These are phyloP conservation scores for Cladophialophora exuberans DNA, from an alignment of 2,329 filamentous ascomycete genomes.

Conservation along the genomic window DNA sequence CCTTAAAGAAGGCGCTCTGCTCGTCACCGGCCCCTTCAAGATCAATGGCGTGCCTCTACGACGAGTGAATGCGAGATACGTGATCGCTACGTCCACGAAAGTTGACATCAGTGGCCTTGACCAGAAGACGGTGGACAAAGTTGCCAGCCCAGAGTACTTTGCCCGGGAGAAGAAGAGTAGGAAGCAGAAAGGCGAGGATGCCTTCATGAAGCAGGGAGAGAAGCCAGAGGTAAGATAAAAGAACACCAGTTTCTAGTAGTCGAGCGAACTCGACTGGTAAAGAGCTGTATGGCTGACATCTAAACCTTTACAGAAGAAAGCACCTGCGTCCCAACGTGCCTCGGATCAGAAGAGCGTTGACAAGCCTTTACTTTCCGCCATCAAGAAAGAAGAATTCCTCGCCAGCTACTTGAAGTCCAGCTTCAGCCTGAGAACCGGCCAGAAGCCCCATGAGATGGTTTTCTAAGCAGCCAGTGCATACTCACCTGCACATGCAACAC, in stretches of 20 bases:
- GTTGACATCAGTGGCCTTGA: constrained; percentile 77
- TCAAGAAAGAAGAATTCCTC: constrained; percentile 98
- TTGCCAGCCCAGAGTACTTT: constrained; percentile 91
- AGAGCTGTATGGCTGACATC: too few relatives aligned
- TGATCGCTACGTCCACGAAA: constrained; percentile 54
- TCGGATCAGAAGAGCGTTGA: constrained; percentile 98
- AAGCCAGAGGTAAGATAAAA: constrained; percentile 81
- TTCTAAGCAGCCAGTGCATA: constrained; percentile 73
- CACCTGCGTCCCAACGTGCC: constrained; percentile 85
- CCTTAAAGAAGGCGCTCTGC: constrained; percentile 95
- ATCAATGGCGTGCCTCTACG: constrained; percentile 98
- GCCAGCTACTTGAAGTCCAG: constrained; percentile 90
- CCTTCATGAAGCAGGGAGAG: constrained; percentile 99
- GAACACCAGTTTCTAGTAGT: background rate
- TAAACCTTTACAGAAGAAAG: constrained; percentile 77
- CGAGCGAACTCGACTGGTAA: background rate
- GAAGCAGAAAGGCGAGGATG: constrained; percentile 96
- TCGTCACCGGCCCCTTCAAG: constrained; percentile 99
- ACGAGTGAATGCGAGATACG: constrained; percentile 61
- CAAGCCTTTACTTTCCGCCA: constrained; percentile 89
- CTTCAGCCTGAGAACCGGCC: constrained; percentile 98
- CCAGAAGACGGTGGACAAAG: constrained; percentile 72
- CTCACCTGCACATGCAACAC: background rate
- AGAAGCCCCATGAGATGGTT: constrained; percentile 99
- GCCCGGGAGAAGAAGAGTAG: constrained; percentile 85